Conservation (phyloP, 306 rosid species). For the Cicer pinnatifidum region DNA sequence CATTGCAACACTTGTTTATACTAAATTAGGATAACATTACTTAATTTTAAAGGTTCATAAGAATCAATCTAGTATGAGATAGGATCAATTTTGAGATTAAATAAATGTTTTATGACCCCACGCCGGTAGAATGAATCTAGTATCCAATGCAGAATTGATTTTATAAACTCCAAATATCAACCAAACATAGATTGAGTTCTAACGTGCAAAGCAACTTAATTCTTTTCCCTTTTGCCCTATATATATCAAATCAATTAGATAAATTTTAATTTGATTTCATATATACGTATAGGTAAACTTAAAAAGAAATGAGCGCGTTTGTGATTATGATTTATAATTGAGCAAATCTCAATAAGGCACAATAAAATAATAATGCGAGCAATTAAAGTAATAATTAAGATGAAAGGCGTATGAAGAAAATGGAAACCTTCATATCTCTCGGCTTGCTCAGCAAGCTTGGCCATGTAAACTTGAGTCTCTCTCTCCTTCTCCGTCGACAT, state of each 20-base stretch:
- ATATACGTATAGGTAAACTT: no score
- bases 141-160: not conserved
- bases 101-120: not conserved
- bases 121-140: not conserved
- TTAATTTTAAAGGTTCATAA: not conserved
- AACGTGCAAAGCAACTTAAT: not conserved
- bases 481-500: constrained; percentile 83
- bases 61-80: not conserved
- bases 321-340: not conserved
- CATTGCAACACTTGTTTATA: not conserved
- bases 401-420: not conserved
- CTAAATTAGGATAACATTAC: not conserved
- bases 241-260: not conserved
- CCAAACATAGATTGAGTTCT: not conserved
- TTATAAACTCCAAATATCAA: not conserved
- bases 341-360: not conserved
- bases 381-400: not conserved
- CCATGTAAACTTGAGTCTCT: constrained; percentile 89
- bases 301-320: no score
- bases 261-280: no score
- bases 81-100: not conserved
- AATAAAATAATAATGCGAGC: not conserved
- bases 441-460: constrained; percentile 92
- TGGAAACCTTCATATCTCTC: constrained; percentile 81
- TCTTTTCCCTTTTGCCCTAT: not conserved